Conservation (phyloP, 1,139 yeast species). For the Hanseniaspora uvarum region DNA sequence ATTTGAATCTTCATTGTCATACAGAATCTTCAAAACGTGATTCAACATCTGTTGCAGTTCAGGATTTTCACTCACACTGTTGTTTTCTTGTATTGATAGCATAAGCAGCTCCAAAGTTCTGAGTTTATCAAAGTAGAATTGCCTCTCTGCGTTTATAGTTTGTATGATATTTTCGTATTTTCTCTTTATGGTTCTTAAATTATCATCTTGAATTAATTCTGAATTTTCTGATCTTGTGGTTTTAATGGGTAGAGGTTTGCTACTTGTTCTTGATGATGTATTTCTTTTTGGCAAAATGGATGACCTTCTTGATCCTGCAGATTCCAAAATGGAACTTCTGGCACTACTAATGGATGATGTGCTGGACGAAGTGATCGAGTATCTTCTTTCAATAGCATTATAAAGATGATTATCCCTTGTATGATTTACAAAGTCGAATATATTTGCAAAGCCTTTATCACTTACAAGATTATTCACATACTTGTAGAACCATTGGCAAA, state of each 20-base stretch:
- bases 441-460: conserved; percentile 1
- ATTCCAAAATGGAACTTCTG: background rate
- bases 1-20: background rate
- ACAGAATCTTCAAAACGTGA: conserved; percentile 38
- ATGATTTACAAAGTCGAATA: background rate
- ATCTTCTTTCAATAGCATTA: conserved; percentile 54
- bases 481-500: conserved; percentile 81
- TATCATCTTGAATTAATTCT: conserved; percentile 38
- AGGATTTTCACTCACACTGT: conserved; percentile 34
- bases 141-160: conserved; percentile 64
- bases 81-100: conserved; percentile 48
- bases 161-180: conserved; percentile 47
- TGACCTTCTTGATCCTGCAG: conserved; percentile 1
- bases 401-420: conserved; percentile 53
- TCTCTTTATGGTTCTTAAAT: conserved; percentile 3
- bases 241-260: conserved; percentile 19
- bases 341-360: background rate
- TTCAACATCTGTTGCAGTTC: conserved; percentile 30
- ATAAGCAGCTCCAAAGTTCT: conserved; percentile 78
- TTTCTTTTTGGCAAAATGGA: conserved; percentile 11
- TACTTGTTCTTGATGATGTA: conserved; percentile 2
- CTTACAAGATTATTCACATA: conserved; percentile 57
- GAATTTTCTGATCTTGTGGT: conserved; percentile 34
- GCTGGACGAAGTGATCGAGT: background rate
- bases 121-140: conserved; percentile 79